These are phyloP conservation scores for Tolypocladium amazonense DNA, from an alignment of 2,329 filamentous ascomycete genomes.

Conservation along the genomic window DNA sequence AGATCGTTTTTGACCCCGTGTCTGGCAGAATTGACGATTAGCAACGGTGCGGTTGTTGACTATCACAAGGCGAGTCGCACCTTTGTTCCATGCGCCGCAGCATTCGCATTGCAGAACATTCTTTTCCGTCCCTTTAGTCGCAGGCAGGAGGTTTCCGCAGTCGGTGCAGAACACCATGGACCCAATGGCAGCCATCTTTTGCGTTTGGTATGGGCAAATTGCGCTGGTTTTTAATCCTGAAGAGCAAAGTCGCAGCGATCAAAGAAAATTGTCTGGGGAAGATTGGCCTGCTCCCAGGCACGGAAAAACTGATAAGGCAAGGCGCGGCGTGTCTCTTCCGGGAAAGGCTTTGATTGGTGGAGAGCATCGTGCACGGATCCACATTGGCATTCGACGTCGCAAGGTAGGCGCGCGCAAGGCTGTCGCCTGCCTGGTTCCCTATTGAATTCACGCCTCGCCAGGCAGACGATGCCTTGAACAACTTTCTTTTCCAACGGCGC, in stretches of 20 bases:
- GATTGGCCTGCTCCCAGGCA: background rate
- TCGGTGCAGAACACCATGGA: constrained; percentile 88
- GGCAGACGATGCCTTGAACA: background rate
- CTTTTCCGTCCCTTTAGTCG: constrained; percentile 65
- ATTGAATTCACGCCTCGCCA: background rate
- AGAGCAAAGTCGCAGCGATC: background rate
- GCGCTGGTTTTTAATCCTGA: background rate
- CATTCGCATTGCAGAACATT: constrained; percentile 73
- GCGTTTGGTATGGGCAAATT: background rate
- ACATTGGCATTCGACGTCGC: background rate
- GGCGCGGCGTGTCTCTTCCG: constrained; percentile 7
- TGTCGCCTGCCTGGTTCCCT: background rate
- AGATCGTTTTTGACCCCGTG: constrained; percentile 62
- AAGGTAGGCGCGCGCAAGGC: constrained; percentile 7
- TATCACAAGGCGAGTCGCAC: constrained; percentile 31
- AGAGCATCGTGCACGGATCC: background rate
- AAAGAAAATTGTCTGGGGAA: background rate
- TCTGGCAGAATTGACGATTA: constrained; percentile 35
- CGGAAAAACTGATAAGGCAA: constrained; percentile 20
- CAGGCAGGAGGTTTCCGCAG: constrained; percentile 82
- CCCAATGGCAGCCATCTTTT: constrained; percentile 73
- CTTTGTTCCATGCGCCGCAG: constrained; percentile 77
- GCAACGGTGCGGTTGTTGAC: background rate
- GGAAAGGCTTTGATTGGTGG: constrained; percentile 11
- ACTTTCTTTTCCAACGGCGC: background rate